phyloP scores from a whole-genome alignment of 768 basidiomycete genomes.

The Lenzites betulinus region DNA sequence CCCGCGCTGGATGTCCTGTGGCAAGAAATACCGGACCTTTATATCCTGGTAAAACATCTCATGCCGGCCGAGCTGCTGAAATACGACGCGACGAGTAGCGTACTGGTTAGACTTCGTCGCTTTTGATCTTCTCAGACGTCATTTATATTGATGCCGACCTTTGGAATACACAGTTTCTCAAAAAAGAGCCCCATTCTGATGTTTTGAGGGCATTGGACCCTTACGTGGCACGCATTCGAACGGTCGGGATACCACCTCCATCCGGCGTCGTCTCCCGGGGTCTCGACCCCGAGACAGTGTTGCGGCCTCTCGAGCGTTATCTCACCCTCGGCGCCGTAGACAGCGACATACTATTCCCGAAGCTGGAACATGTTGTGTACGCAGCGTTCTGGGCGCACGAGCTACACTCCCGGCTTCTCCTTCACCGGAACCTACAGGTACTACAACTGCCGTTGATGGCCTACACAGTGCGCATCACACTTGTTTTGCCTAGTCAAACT shows the following conservation, averaged over 20 bases:
- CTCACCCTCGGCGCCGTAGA: background rate
- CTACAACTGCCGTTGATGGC: background rate
- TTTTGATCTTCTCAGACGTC: background rate
- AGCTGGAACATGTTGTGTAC: background rate
- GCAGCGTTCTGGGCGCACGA: background rate
- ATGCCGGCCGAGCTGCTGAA: background rate
- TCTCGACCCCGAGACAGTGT: background rate
- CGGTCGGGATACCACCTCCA: background rate
- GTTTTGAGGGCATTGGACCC: background rate
- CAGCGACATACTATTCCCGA: background rate
- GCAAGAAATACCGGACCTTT: slow-evolving; percentile 46
- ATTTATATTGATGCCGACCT: background rate
- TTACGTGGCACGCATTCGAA: background rate
- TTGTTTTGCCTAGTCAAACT: background rate
- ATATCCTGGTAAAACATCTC: background rate
- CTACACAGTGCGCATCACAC: background rate
- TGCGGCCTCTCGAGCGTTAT: background rate
- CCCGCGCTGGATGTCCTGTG: slow-evolving; percentile 69
- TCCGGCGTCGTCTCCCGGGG: background rate
- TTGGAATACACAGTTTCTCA: background rate
- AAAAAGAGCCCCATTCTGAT: background rate
- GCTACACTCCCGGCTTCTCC: background rate
- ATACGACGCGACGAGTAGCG: background rate
- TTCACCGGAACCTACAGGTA: background rate
- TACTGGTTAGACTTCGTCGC: background rate